A percentile compares a stretch with the other conserved stretches of the same genome.
phyloP scores from a whole-genome alignment of 2,329 filamentous ascomycete species.

The Sporothrix globosa region DNA sequence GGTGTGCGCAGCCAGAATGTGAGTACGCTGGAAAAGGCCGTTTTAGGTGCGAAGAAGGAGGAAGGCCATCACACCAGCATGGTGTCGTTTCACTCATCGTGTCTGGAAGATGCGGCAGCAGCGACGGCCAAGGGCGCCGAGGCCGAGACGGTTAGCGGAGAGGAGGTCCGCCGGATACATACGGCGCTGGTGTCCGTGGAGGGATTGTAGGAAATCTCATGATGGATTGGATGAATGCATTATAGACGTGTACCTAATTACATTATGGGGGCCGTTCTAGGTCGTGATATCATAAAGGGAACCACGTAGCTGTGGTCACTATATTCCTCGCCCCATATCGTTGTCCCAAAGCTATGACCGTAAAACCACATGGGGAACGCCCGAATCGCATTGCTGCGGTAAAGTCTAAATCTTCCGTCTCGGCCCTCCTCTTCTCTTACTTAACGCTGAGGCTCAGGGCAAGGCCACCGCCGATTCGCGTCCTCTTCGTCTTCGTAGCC shows the following conservation, averaged over 20 bases:
- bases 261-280: background rate
- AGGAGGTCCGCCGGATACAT: slow-evolving; percentile 38
- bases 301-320: background rate
- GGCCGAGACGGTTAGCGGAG: slow-evolving; percentile 38
- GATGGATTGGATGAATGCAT: background rate
- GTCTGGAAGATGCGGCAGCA: slow-evolving; percentile 39
- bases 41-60: slow-evolving; percentile 34
- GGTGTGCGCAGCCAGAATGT: slow-evolving; percentile 53
- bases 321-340: background rate
- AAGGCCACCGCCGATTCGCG: slow-evolving; percentile 1
- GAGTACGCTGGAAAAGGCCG: slow-evolving; percentile 37
- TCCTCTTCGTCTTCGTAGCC: background rate
- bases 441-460: slow-evolving; percentile 3
- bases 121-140: slow-evolving; percentile 29
- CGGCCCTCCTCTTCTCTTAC: background rate
- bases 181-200: background rate
- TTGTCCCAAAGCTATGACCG: background rate
- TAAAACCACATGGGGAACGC: background rate
- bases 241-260: background rate
- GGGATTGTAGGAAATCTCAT: background rate
- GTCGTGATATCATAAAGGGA: background rate
- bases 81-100: slow-evolving; percentile 53
- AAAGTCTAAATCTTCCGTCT: background rate
- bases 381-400: background rate
- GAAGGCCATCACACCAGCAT: background rate